phyloP scores from a whole-genome alignment of 2,329 filamentous ascomycete species.

The Ceratocystiopsis minuta region DNA sequence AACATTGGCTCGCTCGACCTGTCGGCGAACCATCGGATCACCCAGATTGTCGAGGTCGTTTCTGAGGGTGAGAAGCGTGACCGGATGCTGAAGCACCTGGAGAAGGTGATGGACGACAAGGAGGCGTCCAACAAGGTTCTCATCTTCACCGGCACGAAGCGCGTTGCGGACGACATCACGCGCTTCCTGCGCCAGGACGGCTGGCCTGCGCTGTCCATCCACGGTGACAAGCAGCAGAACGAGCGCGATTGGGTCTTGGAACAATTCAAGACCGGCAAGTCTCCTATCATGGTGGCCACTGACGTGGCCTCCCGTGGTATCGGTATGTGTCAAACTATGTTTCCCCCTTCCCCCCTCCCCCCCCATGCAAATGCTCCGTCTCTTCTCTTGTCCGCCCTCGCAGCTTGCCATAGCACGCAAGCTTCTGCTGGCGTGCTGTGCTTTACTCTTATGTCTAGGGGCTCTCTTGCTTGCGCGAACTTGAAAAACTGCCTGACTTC shows the following conservation, averaged over 20 bases:
- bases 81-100: slow-evolving; percentile 89
- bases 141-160: slow-evolving; percentile 86
- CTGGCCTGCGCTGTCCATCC: slow-evolving; percentile 94
- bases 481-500: slow-evolving; percentile 64
- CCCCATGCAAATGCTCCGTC: slow-evolving; percentile 12
- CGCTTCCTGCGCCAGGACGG: slow-evolving; percentile 93
- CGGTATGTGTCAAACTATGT: slow-evolving; percentile 61
- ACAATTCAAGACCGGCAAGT: slow-evolving; percentile 98
- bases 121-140: slow-evolving; percentile 85
- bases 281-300: slow-evolving; percentile 99
- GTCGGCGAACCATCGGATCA: slow-evolving; percentile 93
- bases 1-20: slow-evolving; percentile 96
- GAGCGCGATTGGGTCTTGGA: slow-evolving; percentile 99
- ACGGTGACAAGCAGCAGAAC: slow-evolving; percentile 98
- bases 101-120: slow-evolving; percentile 95
- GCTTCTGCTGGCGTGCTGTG: slow-evolving; percentile 32
- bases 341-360: slow-evolving; percentile 13
- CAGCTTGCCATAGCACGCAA: slow-evolving; percentile 24
- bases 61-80: slow-evolving; percentile 96
- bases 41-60: slow-evolving; percentile 91
- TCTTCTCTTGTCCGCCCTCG: slow-evolving; percentile 5
- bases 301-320: slow-evolving; percentile 99
- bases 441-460: slow-evolving; percentile 87
- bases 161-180: slow-evolving; percentile 94
- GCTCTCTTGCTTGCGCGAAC: slow-evolving; percentile 76